Conservation (phyloP, 164 flowering plant genomes). For the Berberis thunbergii region DNA sequence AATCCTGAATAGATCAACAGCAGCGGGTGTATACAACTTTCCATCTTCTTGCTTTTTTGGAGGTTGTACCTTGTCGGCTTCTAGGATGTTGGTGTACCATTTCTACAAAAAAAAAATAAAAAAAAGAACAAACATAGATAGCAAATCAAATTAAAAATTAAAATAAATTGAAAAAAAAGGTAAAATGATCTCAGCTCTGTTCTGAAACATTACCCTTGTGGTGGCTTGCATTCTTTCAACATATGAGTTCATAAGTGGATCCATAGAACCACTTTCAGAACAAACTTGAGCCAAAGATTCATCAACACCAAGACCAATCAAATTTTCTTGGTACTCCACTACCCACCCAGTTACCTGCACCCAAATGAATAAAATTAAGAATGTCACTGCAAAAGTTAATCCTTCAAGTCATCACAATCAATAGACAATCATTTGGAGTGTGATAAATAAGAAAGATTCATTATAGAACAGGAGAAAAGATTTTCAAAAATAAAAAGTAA, state of each 20-base stretch:
- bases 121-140: background rate
- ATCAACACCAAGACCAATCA: constrained; percentile 95
- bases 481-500: no score
- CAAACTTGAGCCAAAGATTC: constrained; percentile 98
- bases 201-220: constrained; percentile 45
- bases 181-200: constrained; percentile 3
- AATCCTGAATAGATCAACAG: constrained; percentile 94
- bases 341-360: constrained; percentile 97
- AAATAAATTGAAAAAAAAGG: constrained; percentile 6
- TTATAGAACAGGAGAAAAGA: no score
- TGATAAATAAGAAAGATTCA: no score
- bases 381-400: background rate
- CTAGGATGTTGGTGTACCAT: constrained; percentile 95
- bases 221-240: constrained; percentile 99
- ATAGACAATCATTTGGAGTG: no score
- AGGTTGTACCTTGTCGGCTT: constrained; percentile 85
- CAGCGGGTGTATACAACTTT: constrained; percentile 94
- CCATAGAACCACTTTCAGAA: constrained; percentile 99
- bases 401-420: no score
- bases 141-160: no score
- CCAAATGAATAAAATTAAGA: constrained; percentile 5
- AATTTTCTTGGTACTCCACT: constrained; percentile 90
- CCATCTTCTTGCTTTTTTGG: constrained; percentile 95
- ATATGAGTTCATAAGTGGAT: constrained; percentile 97
- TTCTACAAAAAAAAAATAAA: constrained; percentile 41